These are phyloP conservation scores for Chimonanthus salicifolius DNA, from an alignment of 164 flowering plant genomes.

Conservation along the genomic window DNA sequence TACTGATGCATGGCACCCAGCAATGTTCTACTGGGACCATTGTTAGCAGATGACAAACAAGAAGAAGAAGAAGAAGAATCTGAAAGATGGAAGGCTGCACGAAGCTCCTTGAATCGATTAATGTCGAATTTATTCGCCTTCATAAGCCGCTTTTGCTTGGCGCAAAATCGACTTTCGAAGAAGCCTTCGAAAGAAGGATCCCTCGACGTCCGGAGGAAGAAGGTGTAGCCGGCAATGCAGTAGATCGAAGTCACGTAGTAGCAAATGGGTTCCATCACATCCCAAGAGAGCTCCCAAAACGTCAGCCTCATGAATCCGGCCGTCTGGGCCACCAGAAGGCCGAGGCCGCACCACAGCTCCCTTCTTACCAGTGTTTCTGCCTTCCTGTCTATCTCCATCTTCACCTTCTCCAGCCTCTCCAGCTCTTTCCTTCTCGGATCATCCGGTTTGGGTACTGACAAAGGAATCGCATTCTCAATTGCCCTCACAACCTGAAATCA, in stretches of 20 bases:
- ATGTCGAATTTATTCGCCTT: constrained; percentile 36
- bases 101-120: constrained; percentile 38
- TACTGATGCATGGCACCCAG: constrained; percentile 6
- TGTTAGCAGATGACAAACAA: background rate
- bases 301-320: constrained; percentile 58
- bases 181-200: constrained; percentile 61
- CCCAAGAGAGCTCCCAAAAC: constrained; percentile 69
- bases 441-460: constrained; percentile 18
- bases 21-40: constrained; percentile 1
- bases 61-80: constrained; percentile 2
- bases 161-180: constrained; percentile 36
- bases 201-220: constrained; percentile 52
- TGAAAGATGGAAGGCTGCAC: constrained; percentile 12
- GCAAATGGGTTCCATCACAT: constrained; percentile 73
- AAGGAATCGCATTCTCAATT: constrained; percentile 28
- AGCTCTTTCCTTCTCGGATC: constrained; percentile 42
- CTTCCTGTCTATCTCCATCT: constrained; percentile 34
- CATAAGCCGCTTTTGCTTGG: constrained; percentile 46
- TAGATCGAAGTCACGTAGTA: constrained; percentile 49
- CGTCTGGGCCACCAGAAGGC: constrained; percentile 38
- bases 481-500: constrained; percentile 51
- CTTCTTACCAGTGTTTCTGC: constrained; percentile 33
- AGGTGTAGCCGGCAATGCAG: constrained; percentile 43
- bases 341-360: constrained; percentile 51
- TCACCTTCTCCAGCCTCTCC: constrained; percentile 38